Percentiles rank a stretch among this genome's conserved stretches.
phyloP scores from a whole-genome alignment of 371 early-diverging fungal genomes.

The Circinella minor region DNA sequence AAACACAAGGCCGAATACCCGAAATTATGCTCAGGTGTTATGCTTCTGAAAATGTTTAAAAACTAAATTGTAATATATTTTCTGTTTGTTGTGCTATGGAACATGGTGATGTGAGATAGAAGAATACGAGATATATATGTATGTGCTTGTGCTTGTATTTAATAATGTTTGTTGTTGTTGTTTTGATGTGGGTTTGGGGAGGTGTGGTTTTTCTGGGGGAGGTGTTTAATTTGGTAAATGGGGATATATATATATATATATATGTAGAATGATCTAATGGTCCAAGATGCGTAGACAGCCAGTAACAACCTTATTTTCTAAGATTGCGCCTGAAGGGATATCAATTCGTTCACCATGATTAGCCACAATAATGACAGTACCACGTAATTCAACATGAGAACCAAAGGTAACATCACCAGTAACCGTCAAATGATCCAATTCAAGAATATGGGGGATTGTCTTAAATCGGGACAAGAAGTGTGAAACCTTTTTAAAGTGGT shows the following conservation, averaged over 20 bases:
- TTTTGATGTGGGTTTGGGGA: not conserved
- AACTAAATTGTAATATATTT: too few species aligned
- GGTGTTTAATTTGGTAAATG: not conserved
- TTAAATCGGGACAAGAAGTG: conserved; percentile 81
- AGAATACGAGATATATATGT: too few species aligned
- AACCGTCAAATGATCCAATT: conserved; percentile 98
- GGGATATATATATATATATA: not conserved
- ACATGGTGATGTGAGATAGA: too few species aligned
- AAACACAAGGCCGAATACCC: too few species aligned
- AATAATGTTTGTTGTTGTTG: too few species aligned
- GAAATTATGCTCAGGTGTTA: too few species aligned
- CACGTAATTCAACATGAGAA: conserved; percentile 90
- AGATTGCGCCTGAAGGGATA: conserved; percentile 97
- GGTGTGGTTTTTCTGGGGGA: not conserved
- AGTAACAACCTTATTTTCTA: conserved; percentile 98
- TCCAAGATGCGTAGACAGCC: conserved; percentile 94
- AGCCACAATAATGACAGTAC: conserved; percentile 99
- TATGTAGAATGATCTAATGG: conserved; percentile 50
- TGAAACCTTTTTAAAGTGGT: conserved; percentile 97
- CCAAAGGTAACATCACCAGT: conserved; percentile 99
- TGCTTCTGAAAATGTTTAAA: too few species aligned
- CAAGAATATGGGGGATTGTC: conserved; percentile 95
- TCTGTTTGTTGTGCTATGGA: too few species aligned
- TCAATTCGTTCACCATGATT: conserved; percentile 96
- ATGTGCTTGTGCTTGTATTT: too few species aligned